These are phyloP conservation scores for Lithospermum erythrorhizon DNA, from an alignment of 257 asterid species.

Conservation along the genomic window DNA sequence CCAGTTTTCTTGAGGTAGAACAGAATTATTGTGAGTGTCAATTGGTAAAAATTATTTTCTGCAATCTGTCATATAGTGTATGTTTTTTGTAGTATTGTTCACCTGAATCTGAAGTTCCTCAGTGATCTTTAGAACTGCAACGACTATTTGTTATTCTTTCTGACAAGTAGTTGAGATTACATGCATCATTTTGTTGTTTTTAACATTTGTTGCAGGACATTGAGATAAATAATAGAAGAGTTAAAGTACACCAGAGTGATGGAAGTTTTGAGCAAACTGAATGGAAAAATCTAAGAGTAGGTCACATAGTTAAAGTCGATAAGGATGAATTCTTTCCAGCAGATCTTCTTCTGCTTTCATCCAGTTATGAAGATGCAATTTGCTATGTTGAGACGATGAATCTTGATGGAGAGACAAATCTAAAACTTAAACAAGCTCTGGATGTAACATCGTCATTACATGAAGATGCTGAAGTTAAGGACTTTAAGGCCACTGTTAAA, in stretches of 20 bases:
- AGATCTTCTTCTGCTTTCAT: constrained; percentile 1
- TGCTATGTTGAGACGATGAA: constrained; percentile 3
- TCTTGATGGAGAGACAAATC: constrained; percentile 3
- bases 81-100: background rate
- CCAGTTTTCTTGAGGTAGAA: background rate
- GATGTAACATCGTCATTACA: background rate
- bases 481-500: constrained; percentile 52
- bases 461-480: constrained; percentile 11
- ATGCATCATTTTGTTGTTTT: background rate
- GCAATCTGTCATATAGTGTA: too few relatives aligned
- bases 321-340: background rate
- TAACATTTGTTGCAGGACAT: constrained; percentile 42
- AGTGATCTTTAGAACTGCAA: too few relatives aligned
- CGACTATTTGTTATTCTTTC: background rate
- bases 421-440: background rate
- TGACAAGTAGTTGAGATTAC: background rate
- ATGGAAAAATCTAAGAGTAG: constrained; percentile 2
- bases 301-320: background rate
- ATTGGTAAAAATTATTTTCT: background rate
- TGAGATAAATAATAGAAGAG: constrained; percentile 70
- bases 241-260: constrained; percentile 50
- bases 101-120: background rate
- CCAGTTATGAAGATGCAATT: background rate
- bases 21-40: background rate
- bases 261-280: constrained; percentile 37